Evolutionary conservation across 805 yeast genomes (phyloP).

Genomic region (Blastobotrys chiropterorum): DNA sequence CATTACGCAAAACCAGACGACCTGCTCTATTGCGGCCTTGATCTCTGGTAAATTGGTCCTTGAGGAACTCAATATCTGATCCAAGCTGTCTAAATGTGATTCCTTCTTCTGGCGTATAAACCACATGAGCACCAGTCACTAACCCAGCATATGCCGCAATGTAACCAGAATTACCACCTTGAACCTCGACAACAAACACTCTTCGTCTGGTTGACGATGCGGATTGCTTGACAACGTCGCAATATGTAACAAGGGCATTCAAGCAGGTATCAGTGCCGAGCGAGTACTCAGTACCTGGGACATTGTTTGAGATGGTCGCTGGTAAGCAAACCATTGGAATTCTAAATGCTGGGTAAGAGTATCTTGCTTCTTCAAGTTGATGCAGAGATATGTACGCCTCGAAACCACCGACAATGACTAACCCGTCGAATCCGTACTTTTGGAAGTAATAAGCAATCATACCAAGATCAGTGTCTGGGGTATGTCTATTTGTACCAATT

Average conservation of each 20-base stretch:
- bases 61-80: conserved; percentile 66
- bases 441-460: conserved; percentile 90
- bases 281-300: conserved; percentile 98
- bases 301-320: conserved; percentile 94
- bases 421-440: conserved; percentile 80
- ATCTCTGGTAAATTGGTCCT: conserved; percentile 63
- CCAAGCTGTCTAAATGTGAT: conserved; percentile 61
- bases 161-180: conserved; percentile 95
- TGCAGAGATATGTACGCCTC: conserved; percentile 89
- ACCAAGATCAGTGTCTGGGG: conserved; percentile 82
- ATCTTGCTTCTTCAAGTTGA: conserved; percentile 72
- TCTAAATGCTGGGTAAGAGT: conserved; percentile 79
- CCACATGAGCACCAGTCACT: conserved; percentile 85
- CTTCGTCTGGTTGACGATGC: conserved; percentile 93
- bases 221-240: conserved; percentile 90
- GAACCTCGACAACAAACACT: conserved; percentile 94
- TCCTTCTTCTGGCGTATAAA: conserved; percentile 85
- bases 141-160: conserved; percentile 82
- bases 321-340: conserved; percentile 93
- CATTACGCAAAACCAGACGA: conserved; percentile 76
- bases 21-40: conserved; percentile 80
- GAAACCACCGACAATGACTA: conserved; percentile 90
- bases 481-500: conserved; percentile 88
- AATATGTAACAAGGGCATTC: conserved; percentile 82
- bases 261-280: conserved; percentile 94